Evolutionary conservation across 441 rosid species (phyloP), one percentile per base, ranked within the genome.

Genomic region (Rhodomyrtus psidioides): DNA sequence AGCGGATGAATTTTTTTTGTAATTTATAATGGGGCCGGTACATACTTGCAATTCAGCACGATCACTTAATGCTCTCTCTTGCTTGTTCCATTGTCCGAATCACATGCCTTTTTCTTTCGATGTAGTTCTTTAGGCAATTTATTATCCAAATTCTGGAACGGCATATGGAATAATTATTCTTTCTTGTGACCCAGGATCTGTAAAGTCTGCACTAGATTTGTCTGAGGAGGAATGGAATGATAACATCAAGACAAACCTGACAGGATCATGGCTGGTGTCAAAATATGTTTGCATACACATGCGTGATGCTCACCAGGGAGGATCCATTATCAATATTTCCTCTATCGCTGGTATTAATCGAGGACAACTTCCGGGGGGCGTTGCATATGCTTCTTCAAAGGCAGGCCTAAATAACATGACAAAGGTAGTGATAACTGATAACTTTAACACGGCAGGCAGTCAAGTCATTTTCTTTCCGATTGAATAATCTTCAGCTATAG

Each of bases 201-300:
- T 94, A 87, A 91, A 89, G 60, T 84, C 88, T 82, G 84, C 93
- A 6, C 53, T 95, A 88, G 96, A 95, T 26, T 89, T 92, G 87
- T 46, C 95, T 0, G 94, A 93, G 89, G 94, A 93, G 55, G 98
- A 96, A 55, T 96, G 99, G 99, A 84, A 93, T 84, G 82, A 76
- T 15, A 94, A 86, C 21, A 5, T 94, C 4, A 92, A 75, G 51
- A 95, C 98, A 1, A 96, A 95, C 89, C 65, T 91, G 86, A 94
- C 92, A 26, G 98, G 99, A 84, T 51, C 94, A 14, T 96, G 99
- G 98, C 85, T 94, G 89, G 96, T 96, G 60, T 92, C 98, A 2
- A 95, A 95, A 62, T 91, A 86, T 79, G 97, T 95, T 2, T 90
- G 97, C 85, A 58, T 58, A 9, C 82, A 89, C 12, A 95, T 95